Percentiles rank a stretch among this genome's conserved stretches.
Evolutionary conservation across 768 basidiomycete genomes (phyloP).

Genomic region (Russula sp.): DNA sequence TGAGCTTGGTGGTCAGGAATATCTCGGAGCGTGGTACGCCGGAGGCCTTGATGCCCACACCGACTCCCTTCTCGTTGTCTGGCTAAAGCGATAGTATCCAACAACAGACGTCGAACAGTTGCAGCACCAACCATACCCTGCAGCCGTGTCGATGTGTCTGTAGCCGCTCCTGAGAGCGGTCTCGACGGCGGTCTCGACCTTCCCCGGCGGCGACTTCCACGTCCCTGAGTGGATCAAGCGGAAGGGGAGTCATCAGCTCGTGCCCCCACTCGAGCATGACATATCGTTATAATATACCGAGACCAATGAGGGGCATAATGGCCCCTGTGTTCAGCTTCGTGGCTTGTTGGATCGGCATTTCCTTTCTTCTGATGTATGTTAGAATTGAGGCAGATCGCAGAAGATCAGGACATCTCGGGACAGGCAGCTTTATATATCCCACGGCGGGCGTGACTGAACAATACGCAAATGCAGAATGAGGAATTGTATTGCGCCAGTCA

Average conservation of each 20-base stretch:
- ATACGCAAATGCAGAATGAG: too few species aligned
- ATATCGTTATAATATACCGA: constrained; percentile 56
- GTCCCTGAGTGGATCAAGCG: constrained; percentile 43
- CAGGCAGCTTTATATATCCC: background rate
- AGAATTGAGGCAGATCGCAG: background rate
- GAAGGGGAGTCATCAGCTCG: background rate
- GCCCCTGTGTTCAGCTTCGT: constrained; percentile 68
- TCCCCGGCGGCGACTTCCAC: constrained; percentile 68
- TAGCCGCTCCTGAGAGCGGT: constrained; percentile 71
- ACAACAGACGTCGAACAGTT: background rate
- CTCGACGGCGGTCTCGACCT: constrained; percentile 68
- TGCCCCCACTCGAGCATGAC: constrained; percentile 29
- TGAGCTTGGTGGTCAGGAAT: constrained; percentile 76
- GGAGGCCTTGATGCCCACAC: constrained; percentile 67
- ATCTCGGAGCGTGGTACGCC: constrained; percentile 67
- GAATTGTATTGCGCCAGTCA: too few species aligned
- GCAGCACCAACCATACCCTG: constrained; percentile 42
- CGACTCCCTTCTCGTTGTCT: constrained; percentile 76
- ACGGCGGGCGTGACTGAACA: too few species aligned
- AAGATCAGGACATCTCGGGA: background rate
- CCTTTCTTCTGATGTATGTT: background rate
- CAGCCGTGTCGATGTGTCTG: constrained; percentile 64
- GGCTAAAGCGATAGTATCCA: background rate
- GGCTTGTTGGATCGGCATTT: constrained; percentile 12
- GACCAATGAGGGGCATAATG: constrained; percentile 50